Base-by-base conservation (phyloP, 768 basidiomycete genomes). In the Lyophyllum atratum region DNA sequence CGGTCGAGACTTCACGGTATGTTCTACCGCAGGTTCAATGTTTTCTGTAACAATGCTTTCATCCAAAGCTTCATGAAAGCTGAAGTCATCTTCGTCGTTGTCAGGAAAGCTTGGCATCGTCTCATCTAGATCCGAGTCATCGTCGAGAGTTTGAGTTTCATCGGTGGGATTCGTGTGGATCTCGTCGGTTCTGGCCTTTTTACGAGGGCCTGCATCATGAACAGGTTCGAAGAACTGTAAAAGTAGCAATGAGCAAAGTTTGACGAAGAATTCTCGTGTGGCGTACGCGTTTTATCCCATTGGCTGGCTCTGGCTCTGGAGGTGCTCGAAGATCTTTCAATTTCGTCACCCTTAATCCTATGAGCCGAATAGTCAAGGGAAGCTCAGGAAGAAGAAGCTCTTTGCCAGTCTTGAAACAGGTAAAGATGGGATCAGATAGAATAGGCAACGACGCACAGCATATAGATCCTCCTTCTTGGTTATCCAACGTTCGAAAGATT, bases 271-370 rank as follows among this genome's bases (percentile, higher is more conserved):
- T 22, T 31, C 45, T 42, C 43, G 44, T 28, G 29, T 29, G 33
- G 67, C 80, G 51, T 66, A 93, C 94, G 54, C 85, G 80, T 68
- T 90, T 89, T 59, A 97, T 93, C 0, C 92, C 89, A 51, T 70
- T 75, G 4, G 64, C 59, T 12, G 76, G 68, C 39, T 77, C 59
- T 12, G 76, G 68, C 39, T 77, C 71, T 43, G 66, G 56, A 43
- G 71, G 57, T 6, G 78, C 77, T 55, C 81, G 80, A 28, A 95
- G 72, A 72, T 99, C 96, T 66, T 91, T 92, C 62, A 99, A 74
- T 59, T 92, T 95, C 3, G 92, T 95, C 10, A 96, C 80, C 44
- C 95, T 79, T 25, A 99, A 74, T 5, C 96, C 96, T 60, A 99
- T 89, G 21, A 99, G 77, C 29, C 96, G 82, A 22, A 98, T 74